These are phyloP conservation scores for Echeveria elegans DNA, from an alignment of 164 flowering plant species.

Conservation along the genomic window DNA sequence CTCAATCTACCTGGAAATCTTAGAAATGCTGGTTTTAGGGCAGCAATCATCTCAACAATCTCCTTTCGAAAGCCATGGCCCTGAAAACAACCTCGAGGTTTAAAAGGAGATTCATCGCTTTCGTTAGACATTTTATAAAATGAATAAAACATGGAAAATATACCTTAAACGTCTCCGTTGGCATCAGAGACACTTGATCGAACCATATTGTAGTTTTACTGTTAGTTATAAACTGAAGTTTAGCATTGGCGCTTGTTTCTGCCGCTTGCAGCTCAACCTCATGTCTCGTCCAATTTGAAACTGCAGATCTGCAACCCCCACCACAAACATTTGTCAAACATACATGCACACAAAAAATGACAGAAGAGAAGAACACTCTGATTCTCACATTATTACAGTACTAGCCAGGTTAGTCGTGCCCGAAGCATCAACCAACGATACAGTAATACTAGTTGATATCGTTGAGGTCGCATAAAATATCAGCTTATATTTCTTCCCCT, in stretches of 20 bases:
- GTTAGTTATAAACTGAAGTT: constrained; percentile 40
- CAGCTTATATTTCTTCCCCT: constrained; percentile 74
- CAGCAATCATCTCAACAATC: constrained; percentile 51
- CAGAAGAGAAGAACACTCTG: no score
- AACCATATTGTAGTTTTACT: constrained; percentile 74
- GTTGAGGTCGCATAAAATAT: constrained; percentile 52
- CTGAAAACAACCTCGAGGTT: constrained; percentile 24
- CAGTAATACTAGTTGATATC: constrained; percentile 42
- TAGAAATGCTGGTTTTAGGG: constrained; percentile 64
- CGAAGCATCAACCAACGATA: constrained; percentile 51
- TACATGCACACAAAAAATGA: no score
- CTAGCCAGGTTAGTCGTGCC: constrained; percentile 52
- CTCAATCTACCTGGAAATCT: constrained; percentile 83
- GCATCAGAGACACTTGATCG: constrained; percentile 92
- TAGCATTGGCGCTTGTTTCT: no score
- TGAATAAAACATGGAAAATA: no score
- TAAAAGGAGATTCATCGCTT: neutral
- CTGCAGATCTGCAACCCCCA: no score
- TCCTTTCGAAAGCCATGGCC: constrained; percentile 83
- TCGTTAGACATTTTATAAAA: neutral
- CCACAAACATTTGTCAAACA: no score
- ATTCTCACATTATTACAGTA: constrained; percentile 44
- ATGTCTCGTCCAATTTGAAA: no score
- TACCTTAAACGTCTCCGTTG: constrained; percentile 79
- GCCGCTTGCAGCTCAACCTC: no score